Base-by-base conservation (phyloP, 2,329 filamentous ascomycete species). In the Stachybotrys elegans region DNA sequence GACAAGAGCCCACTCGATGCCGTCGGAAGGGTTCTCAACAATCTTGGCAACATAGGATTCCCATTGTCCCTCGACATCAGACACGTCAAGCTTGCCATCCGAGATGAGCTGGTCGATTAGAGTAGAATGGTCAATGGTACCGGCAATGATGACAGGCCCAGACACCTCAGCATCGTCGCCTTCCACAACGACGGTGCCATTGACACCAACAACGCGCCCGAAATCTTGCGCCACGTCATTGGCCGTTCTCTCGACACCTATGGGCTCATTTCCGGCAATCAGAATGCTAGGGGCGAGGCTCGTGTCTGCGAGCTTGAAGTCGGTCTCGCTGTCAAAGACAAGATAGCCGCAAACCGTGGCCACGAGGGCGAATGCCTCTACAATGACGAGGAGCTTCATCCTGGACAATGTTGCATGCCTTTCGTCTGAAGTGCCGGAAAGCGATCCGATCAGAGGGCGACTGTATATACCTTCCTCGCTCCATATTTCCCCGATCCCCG, bases 91-190 rank as follows among this genome's bases (percentile, higher is more conserved):
- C 50, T 79, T 76, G 2, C 73, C 72, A 3, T 68, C 67, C 2
- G 68, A 57, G 17, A 84, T 64, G 39, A 88, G 67, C 6, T 62
- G 58, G 54, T 84, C 78, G 43, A 88, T 80, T 25, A 84, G 56
- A 8, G 69, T 66, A 0, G 83, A 86, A 49, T 79, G 76, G 5
- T 80, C 82, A 38, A 88, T 70, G 1, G 84, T 88, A 4, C 84
- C 85, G 7, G 75, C 80, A 42, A 89, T 84, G 49, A 88, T 80
- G 14, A 79, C 74, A 0, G 72, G n/a, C n/a, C n/a, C n/a, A n/a
- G n/a, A n/a, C n/a, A n/a, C n/a, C n/a, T n/a, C n/a, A n/a, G n/a
- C n/a, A n/a, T n/a, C n/a, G n/a, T n/a, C n/a, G n/a, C n/a, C n/a
- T n/a, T n/a, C n/a, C n/a, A 40, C 38, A 25, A 23, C 20, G 9